These are phyloP conservation scores for Chlorophyllum brunneum DNA, from an alignment of 768 basidiomycete species.

Conservation along the genomic window DNA sequence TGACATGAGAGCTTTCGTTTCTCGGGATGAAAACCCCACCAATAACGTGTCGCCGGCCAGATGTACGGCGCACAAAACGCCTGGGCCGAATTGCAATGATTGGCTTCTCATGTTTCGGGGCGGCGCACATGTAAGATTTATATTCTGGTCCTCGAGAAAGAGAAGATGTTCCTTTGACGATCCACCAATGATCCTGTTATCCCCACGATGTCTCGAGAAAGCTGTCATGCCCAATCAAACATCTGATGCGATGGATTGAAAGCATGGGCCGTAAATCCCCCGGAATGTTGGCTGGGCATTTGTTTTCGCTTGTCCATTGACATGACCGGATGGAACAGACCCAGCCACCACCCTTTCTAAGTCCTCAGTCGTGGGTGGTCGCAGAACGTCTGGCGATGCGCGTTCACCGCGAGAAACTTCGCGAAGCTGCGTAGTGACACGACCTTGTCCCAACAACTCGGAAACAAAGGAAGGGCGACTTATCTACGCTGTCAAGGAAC, in stretches of 20 bases:
- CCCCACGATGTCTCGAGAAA: too few relatives aligned
- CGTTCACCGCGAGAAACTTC: neutral
- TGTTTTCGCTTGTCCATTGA: neutral
- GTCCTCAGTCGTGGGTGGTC: neutral
- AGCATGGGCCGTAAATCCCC: neutral
- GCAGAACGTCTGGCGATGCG: neutral
- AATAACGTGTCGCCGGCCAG: neutral
- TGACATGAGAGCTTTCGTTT: neutral
- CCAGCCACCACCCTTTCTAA: neutral
- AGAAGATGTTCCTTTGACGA: too few relatives aligned
- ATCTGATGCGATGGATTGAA: neutral
- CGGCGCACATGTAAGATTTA: too few relatives aligned
- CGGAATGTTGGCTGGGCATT: neutral
- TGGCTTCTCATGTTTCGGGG: too few relatives aligned
- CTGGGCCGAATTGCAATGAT: too few relatives aligned
- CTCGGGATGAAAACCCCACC: neutral
- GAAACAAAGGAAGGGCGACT: too few relatives aligned
- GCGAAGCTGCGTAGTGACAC: too few relatives aligned
- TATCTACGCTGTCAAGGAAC: too few relatives aligned
- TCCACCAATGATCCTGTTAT: too few relatives aligned
- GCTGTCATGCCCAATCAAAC: too few relatives aligned
- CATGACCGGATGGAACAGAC: neutral
- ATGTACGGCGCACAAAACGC: neutral
- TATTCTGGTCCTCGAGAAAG: too few relatives aligned
- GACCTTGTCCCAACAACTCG: too few relatives aligned